Evolutionary conservation across 306 rosid genomes (phyloP).

Genomic region (Dryas alaskensis): DNA sequence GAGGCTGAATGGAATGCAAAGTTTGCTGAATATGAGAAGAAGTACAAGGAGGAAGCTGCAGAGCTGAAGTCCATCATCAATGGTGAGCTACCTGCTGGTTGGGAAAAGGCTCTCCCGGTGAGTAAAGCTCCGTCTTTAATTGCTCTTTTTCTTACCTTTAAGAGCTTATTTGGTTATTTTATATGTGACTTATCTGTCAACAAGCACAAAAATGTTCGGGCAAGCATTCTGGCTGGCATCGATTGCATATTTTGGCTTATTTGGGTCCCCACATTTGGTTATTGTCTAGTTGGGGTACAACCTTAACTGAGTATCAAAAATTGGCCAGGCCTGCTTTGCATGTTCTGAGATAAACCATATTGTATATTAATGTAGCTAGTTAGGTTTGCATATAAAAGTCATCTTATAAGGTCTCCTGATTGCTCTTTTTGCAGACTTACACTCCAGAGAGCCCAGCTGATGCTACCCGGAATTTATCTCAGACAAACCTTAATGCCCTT

Average conservation of each 20-base stretch:
- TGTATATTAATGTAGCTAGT: background rate
- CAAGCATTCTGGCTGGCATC: background rate
- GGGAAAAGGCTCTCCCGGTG: slow-evolving; percentile 99
- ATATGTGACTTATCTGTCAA: background rate
- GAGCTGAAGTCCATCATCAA: slow-evolving; percentile 63
- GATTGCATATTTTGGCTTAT: background rate
- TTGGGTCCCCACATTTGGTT: background rate
- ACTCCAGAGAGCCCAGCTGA: slow-evolving; percentile 92
- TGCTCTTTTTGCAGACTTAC: slow-evolving; percentile 62
- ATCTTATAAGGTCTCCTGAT: slow-evolving; percentile 22
- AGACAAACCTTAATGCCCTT: slow-evolving; percentile 87
- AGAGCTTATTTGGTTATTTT: background rate
- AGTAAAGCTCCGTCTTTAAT: slow-evolving; percentile 26
- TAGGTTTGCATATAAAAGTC: slow-evolving; percentile 8
- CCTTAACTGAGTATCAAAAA: background rate
- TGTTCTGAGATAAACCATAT: background rate
- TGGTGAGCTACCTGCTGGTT: slow-evolving; percentile 81
- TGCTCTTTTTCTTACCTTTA: background rate
- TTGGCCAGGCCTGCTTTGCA: background rate
- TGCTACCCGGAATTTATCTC: slow-evolving; percentile 92
- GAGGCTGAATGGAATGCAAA: slow-evolving; percentile 93
- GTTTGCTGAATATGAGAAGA: slow-evolving; percentile 88
- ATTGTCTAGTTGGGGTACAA: background rate
- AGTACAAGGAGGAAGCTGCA: slow-evolving; percentile 78
- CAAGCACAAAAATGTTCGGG: background rate